Conservation (phyloP, 1,284 basidiomycete species). For the Psilocybe mexicana region DNA sequence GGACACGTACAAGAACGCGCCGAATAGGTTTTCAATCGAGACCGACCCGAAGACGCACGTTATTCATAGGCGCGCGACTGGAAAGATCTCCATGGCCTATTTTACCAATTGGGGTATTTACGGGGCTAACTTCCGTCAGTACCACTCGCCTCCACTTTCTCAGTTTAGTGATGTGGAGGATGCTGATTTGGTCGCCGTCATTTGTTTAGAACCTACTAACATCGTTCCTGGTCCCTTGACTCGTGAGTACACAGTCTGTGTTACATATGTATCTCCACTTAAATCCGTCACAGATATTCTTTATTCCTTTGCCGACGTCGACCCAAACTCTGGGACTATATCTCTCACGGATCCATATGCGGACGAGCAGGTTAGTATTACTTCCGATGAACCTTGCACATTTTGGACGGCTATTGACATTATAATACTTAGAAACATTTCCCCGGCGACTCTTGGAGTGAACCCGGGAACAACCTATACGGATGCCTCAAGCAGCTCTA, state of each 20-base stretch:
- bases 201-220: slow-evolving; percentile 28
- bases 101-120: slow-evolving; percentile 85
- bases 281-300: slow-evolving; percentile 64
- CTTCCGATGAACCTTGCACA: not conserved
- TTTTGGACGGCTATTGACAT: not conserved
- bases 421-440: slow-evolving; percentile 58
- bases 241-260: slow-evolving; percentile 34
- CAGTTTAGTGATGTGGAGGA: no score
- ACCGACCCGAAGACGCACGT: slow-evolving; percentile 38
- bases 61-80: slow-evolving; percentile 47
- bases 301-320: slow-evolving; percentile 85
- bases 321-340: slow-evolving; percentile 65
- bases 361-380: slow-evolving; percentile 66
- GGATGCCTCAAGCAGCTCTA: slow-evolving; percentile 86
- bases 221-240: slow-evolving; percentile 54
- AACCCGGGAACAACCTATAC: slow-evolving; percentile 76
- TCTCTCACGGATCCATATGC: slow-evolving; percentile 80
- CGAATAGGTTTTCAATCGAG: slow-evolving; percentile 38
- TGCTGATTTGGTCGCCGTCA: no score
- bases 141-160: no score
- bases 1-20: slow-evolving; percentile 44
- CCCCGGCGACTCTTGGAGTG: slow-evolving; percentile 59
- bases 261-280: not conserved
- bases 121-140: slow-evolving; percentile 73
- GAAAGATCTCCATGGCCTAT: slow-evolving; percentile 60